Conservation (phyloP, 1,139 yeast species). For the Nakaseomyces kungkrabaensis region DNA sequence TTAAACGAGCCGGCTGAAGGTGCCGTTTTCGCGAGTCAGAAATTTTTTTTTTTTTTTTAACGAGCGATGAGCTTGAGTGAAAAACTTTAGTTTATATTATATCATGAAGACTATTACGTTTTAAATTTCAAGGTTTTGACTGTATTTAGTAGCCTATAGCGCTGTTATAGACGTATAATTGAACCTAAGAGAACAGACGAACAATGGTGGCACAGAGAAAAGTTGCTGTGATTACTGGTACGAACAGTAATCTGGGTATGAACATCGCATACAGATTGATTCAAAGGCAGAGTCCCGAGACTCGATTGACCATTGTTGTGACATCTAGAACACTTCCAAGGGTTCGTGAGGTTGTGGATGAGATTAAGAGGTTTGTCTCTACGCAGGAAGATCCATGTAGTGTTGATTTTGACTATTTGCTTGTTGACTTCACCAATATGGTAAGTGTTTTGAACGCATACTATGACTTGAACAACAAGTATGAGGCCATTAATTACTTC, state of each 20-base stretch:
- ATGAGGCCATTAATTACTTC: conserved; percentile 59
- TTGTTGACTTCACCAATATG: conserved; percentile 88
- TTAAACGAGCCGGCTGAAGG: not conserved
- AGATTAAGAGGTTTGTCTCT: conserved; percentile 44
- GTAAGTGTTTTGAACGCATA: conserved; percentile 70
- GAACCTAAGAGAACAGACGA: too few relatives aligned
- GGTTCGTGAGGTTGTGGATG: conserved; percentile 63
- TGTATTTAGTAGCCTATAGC: too few relatives aligned
- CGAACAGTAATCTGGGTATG: conserved; percentile 72
- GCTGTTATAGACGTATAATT: too few relatives aligned
- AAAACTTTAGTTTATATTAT: too few relatives aligned
- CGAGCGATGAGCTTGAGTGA: too few relatives aligned
- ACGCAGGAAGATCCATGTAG: conserved; percentile 39
- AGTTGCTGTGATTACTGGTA: conserved; percentile 53
- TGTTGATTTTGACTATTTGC: conserved; percentile 74
- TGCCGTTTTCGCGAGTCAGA: too few relatives aligned
- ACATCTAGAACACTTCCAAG: conserved; percentile 84
- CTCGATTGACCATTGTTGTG: conserved; percentile 64
- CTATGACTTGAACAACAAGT: conserved; percentile 56
- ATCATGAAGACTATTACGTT: too few relatives aligned
- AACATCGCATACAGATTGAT: conserved; percentile 74
- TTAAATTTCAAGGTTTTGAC: too few relatives aligned
- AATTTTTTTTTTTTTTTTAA: too few relatives aligned
- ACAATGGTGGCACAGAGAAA: conserved; percentile 16
- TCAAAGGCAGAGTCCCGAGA: conserved; percentile 42